Base-by-base conservation (phyloP, 257 asterid species). In the Cordia subcordata region DNA sequence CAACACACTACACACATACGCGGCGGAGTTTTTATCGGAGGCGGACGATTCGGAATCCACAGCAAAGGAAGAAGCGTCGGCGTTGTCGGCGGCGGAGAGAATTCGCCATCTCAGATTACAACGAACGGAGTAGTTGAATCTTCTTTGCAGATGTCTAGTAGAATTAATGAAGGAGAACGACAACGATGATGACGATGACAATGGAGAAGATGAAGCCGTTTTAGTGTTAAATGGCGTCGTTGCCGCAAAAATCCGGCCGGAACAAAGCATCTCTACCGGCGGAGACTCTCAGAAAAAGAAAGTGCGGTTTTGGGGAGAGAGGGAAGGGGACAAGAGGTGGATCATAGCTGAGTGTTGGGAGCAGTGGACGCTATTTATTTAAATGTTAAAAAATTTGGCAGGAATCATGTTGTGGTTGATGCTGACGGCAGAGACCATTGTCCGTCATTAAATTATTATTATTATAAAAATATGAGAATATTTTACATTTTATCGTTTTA, bases 161-260 rank as follows among this genome's bases (percentile, higher is more conserved):
- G 77, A 50, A 38, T 57, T 37, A 8, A 14, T 42, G 15, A 47
- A 58, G 47, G 47, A 42, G 10, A 42, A n/a, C n/a, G n/a, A n/a
- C n/a, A n/a, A n/a, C n/a, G n/a, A n/a, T n/a, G n/a, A n/a, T n/a
- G n/a, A n/a, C n/a, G n/a, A n/a, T n/a, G n/a, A n/a, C n/a, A n/a
- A n/a, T n/a, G n/a, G n/a, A n/a, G n/a, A n/a, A n/a, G n/a, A 56
- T 22, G 35, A 53, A 8, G 62, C 53, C 38, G 63, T 47, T 8
- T 44, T 55, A 6, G 77, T 46, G 33, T 23, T 52, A 47, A 73
- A 74, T 70, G 77, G 82, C 68, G 77, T 52, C 59, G 91, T 73
- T 23, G 87, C 70, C 17, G 87, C 68, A 40, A 87, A 53, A 42
- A 91, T 72, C 53, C 95, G 81, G 20, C 82, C 88, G 5, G 92